These are phyloP conservation scores for Dendrobium catenatum DNA, from an alignment of 106 monocot genomes.

Conservation along the genomic window DNA sequence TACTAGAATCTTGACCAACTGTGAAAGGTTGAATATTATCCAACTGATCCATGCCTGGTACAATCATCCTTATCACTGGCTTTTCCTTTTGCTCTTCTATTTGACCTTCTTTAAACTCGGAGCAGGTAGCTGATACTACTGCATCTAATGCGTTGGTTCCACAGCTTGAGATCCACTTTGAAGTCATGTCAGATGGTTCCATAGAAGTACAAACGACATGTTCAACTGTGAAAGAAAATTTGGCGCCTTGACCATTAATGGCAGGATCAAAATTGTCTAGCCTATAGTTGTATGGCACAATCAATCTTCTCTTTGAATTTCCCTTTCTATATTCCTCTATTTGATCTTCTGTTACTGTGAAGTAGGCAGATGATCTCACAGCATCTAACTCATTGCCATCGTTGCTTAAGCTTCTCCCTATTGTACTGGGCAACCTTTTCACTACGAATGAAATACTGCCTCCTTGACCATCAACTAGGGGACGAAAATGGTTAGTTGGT, in stretches of 20 bases:
- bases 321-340: background rate
- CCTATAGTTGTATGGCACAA: background rate
- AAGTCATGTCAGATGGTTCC: background rate
- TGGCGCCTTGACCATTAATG: background rate
- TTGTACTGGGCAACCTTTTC: background rate
- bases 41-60: background rate
- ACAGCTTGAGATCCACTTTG: background rate
- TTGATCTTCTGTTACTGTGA: background rate
- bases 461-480: background rate
- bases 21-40: background rate
- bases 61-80: background rate
- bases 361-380: background rate
- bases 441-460: background rate
- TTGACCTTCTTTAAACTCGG: background rate
- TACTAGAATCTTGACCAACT: background rate
- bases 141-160: background rate
- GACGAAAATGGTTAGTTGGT: background rate
- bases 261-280: background rate
- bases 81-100: background rate
- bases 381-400: background rate
- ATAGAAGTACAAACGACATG: background rate
- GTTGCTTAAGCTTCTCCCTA: background rate
- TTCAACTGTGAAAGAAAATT: background rate
- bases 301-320: background rate
- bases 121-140: background rate